phyloP scores from a whole-genome alignment of 2,329 filamentous ascomycete genomes.

The Botrytis tulipae region DNA sequence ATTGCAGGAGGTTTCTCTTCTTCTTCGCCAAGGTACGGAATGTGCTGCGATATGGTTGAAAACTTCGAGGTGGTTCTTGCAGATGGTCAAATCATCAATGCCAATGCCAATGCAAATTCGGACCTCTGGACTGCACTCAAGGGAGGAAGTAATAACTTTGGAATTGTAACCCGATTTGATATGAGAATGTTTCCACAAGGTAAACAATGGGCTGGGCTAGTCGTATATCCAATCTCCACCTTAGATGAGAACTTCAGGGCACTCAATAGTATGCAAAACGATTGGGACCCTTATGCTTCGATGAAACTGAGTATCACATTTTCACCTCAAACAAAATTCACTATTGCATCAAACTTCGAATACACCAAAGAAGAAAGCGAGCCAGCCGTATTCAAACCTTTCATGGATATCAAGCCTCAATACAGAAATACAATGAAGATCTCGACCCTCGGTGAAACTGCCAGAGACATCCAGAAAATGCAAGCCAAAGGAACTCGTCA shows the following conservation, averaged over 20 bases:
- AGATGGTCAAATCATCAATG: slow-evolving; percentile 48
- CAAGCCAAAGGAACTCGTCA: background rate
- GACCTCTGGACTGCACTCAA: slow-evolving; percentile 55
- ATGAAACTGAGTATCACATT: background rate
- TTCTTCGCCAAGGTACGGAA: background rate
- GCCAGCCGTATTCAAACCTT: background rate
- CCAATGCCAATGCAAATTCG: slow-evolving; percentile 43
- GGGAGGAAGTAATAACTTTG: slow-evolving; percentile 47
- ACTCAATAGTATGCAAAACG: background rate
- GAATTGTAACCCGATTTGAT: slow-evolving; percentile 49
- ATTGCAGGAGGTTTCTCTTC: slow-evolving; percentile 19
- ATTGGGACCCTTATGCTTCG: slow-evolving; percentile 6
- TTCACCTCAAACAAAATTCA: background rate
- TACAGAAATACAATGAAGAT: slow-evolving; percentile 6
- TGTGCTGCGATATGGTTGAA: background rate
- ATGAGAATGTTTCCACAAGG: slow-evolving; percentile 41
- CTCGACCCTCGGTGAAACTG: background rate
- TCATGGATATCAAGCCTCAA: background rate
- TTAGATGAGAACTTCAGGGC: background rate
- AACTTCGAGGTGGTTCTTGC: slow-evolving; percentile 39
- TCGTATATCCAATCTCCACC: background rate
- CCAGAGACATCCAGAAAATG: background rate
- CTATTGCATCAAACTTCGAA: background rate
- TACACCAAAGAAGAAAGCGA: background rate
- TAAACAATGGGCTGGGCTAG: slow-evolving; percentile 24